Evolutionary conservation across 768 basidiomycete genomes (phyloP).

Genomic region (Serendipita sp.): DNA sequence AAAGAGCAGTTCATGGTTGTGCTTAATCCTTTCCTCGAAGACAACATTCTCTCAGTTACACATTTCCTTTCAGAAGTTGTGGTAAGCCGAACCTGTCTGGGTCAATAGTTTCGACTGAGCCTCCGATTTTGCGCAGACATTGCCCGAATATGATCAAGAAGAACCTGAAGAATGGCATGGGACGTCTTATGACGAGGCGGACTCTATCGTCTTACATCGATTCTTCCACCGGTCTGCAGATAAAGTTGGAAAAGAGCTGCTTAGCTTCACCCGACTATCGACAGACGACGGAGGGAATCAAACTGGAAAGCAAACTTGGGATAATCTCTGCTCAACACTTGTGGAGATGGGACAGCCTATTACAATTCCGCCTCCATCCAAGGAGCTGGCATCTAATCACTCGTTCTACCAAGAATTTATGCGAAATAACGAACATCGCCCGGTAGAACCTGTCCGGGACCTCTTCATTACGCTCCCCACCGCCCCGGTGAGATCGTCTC

Average conservation of each 20-base stretch:
- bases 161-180: constrained; percentile 52
- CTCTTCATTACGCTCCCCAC: constrained; percentile 46
- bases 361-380: constrained; percentile 47
- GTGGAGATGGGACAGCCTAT: constrained; percentile 61
- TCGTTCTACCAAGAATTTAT: constrained; percentile 53
- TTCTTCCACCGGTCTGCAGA: constrained; percentile 76
- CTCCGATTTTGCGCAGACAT: background rate
- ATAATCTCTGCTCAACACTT: constrained; percentile 56
- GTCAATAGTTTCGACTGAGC: background rate
- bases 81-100: constrained; percentile 24
- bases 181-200: constrained; percentile 68
- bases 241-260: constrained; percentile 72
- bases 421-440: constrained; percentile 41
- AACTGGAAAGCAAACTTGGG: constrained; percentile 71
- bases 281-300: constrained; percentile 32
- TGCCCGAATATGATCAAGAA: constrained; percentile 6
- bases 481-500: constrained; percentile 25
- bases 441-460: constrained; percentile 42
- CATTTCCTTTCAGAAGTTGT: constrained; percentile 61
- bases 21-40: constrained; percentile 57
- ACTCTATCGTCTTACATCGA: constrained; percentile 65
- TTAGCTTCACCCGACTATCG: constrained; percentile 41
- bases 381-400: constrained; percentile 32
- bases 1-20: constrained; percentile 77
- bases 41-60: constrained; percentile 56